Conservation (phyloP, 768 basidiomycete species). For the Imleria badia region DNA sequence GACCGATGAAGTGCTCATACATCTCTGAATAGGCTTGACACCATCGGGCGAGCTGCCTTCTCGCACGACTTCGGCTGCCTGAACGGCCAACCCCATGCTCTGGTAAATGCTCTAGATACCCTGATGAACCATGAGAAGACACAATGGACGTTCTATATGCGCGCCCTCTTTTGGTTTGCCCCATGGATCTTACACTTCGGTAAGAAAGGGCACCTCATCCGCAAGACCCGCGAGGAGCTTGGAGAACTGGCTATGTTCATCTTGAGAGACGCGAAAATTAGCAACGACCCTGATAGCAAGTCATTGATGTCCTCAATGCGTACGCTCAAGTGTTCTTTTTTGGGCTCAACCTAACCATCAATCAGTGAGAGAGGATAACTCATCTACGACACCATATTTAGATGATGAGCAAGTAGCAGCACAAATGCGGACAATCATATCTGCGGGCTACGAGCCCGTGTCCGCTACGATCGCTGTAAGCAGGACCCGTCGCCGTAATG, state of each 20-base stretch:
- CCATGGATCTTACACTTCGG: conserved; percentile 56
- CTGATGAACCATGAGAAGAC: conserved; percentile 63
- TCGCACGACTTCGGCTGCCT: conserved; percentile 61
- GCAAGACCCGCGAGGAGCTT: conserved; percentile 51
- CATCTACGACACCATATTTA: conserved; percentile 38
- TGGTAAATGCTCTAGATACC: conserved; percentile 54
- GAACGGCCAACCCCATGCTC: conserved; percentile 44
- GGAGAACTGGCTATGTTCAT: conserved; percentile 50
- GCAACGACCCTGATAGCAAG: conserved; percentile 42
- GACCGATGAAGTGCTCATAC: background rate
- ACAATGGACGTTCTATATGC: conserved; percentile 60
- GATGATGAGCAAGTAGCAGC: conserved; percentile 52
- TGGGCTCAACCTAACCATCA: conserved; percentile 2
- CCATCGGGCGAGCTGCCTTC: conserved; percentile 60
- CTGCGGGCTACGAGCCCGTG: conserved; percentile 50
- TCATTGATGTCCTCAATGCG: conserved; percentile 57
- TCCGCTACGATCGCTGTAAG: conserved; percentile 37
- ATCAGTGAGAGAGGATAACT: conserved; percentile 45
- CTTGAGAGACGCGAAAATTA: conserved; percentile 53
- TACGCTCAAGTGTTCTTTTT: conserved; percentile 23
- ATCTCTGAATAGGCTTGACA: conserved; percentile 46
- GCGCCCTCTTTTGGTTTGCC: conserved; percentile 60
- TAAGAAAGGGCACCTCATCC: conserved; percentile 58
- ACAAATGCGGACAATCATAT: conserved; percentile 63
- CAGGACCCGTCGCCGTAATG: background rate